A percentile compares a stretch with the other conserved stretches of the same genome.
These are phyloP conservation scores for Phialophora tarda DNA, from an alignment of 2,329 filamentous ascomycete species.

Conservation along the genomic window DNA sequence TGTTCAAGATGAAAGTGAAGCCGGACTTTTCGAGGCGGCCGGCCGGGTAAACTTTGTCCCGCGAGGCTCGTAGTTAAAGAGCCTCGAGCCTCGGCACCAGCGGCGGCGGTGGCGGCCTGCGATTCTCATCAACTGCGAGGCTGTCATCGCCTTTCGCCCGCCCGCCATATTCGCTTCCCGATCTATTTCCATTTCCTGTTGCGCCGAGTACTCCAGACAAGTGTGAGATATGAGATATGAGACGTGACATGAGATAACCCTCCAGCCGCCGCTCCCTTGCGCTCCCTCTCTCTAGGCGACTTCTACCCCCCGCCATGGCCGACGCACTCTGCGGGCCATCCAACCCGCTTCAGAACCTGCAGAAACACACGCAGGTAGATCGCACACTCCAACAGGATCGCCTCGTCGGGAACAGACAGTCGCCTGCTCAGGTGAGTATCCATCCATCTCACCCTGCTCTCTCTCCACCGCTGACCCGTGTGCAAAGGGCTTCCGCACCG, in stretches of 20 bases:
- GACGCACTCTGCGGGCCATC: slow-evolving; percentile 76
- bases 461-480: not conserved
- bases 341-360: slow-evolving; percentile 74
- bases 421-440: slow-evolving; percentile 59
- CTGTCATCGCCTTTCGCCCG: not conserved
- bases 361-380: slow-evolving; percentile 71
- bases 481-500: slow-evolving; percentile 66
- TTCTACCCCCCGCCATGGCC: slow-evolving; percentile 56
- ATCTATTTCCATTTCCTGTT: not conserved
- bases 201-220: not conserved
- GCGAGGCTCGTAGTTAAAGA: not conserved
- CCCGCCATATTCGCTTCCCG: not conserved
- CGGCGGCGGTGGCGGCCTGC: too few relatives aligned
- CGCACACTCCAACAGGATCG: slow-evolving; percentile 76
- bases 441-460: slow-evolving; percentile 7
- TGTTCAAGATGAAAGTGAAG: not conserved
- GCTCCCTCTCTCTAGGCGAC: slow-evolving; percentile 4
- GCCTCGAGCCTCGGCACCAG: not conserved
- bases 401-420: slow-evolving; percentile 57
- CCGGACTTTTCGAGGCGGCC: too few relatives aligned
- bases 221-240: not conserved
- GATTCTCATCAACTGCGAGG: not conserved
- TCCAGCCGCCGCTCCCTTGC: not conserved
- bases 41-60: not conserved
- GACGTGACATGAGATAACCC: slow-evolving; percentile 7